phyloP scores from a whole-genome alignment of 106 monocot species.

The Dioscorea alata region DNA sequence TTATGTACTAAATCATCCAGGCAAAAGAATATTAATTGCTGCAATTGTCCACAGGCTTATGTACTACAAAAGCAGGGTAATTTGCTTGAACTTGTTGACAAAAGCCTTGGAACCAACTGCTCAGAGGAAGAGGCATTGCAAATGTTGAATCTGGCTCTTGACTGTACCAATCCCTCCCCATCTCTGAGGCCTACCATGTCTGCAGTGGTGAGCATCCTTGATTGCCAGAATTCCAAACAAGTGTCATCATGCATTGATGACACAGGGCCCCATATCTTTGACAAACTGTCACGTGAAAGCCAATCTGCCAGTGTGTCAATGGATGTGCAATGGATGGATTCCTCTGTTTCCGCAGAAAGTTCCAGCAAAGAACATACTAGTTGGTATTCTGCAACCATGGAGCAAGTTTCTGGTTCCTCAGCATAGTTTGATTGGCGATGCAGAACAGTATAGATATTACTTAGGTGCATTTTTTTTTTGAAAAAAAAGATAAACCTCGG shows the following conservation, averaged over 20 bases:
- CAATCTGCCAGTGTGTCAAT: neutral
- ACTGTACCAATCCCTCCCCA: conserved; percentile 15
- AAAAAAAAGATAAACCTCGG: too few species aligned
- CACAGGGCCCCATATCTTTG: neutral
- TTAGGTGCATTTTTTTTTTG: too few species aligned
- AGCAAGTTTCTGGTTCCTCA: neutral
- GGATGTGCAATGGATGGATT: neutral
- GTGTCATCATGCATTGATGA: neutral
- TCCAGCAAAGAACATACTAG: neutral
- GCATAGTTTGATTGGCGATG: neutral
- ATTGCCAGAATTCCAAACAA: neutral
- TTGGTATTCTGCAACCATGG: neutral
- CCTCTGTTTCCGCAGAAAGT: neutral
- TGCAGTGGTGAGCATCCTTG: conserved; percentile 17
- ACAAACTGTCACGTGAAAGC: neutral
- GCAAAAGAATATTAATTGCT: too few species aligned
- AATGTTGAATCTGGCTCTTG: conserved; percentile 11
- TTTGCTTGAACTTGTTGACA: conserved; percentile 15
- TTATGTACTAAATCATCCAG: too few species aligned
- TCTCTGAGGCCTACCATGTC: conserved; percentile 22
- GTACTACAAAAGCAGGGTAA: conserved; percentile 14
- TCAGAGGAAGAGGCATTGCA: conserved; percentile 10
- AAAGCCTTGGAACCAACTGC: conserved; percentile 11
- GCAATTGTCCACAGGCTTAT: conserved; percentile 3
- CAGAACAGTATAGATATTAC: too few species aligned